Evolutionary conservation across 1,284 basidiomycete species (phyloP), one percentile per base, ranked within the genome.

Genomic region (Xerocomus cyaneibrunnescens): DNA sequence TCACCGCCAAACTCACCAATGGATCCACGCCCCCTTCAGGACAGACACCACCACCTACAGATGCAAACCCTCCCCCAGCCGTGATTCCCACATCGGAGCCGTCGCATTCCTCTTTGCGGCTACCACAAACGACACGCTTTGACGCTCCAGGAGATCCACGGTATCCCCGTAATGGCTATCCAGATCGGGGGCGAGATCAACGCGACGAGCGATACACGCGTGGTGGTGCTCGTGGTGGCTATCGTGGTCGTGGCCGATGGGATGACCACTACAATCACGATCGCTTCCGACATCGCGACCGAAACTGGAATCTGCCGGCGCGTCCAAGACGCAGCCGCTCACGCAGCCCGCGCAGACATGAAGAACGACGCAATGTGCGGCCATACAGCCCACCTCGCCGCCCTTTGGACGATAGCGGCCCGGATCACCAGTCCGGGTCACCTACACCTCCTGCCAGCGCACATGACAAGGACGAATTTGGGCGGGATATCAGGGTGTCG

Each of bases 401-500:
- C 63, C 74, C 74, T 34, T 66, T 71, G 35, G 56, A 64, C 41
- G 56, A 65, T 48, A 60, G 58, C 54, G 57, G 62, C 50, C 25
- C 57, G 25, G 58, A 55, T 51, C 57, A 45, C 51, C 60, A 50
- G 44, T 55, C 60, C 49, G 57, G 65, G 42, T 52, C 57, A 52
- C 54, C 62, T 54, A 59, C 57, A 21, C 37, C 62, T 36, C 59
- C 55, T 49, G 42, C 60, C 41, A 64, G 58, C 58, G 67, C 71
- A 55, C 54, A 69, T 28, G 80, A 73, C 54, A 87, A 82, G 68
- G 87, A 91, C 76, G 88, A 91, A 68, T 91, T 91, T 68, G 88
- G 89, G 59, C 80, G 89, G 62, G 88, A 90, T 66, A 77, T 89
- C 62, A 77, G 88, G 62, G 72, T 76, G 31, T 66, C 71, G 49